Evolutionary conservation across 768 basidiomycete genomes (phyloP).

Genomic region (Boletus edulis): DNA sequence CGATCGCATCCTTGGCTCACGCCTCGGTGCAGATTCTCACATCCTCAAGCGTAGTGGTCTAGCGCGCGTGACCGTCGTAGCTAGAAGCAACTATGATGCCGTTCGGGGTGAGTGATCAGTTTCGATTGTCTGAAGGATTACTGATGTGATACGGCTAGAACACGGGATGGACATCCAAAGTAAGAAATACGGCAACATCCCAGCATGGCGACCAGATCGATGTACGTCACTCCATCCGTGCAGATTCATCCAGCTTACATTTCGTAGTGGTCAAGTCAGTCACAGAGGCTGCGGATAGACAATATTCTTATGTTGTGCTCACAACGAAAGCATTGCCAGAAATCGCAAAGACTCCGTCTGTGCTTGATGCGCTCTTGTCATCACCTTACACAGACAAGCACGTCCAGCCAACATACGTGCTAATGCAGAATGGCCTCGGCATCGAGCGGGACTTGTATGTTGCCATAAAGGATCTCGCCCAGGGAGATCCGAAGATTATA

Average conservation of each 20-base stretch:
- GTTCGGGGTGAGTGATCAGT: conserved; percentile 40
- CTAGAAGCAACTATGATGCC: conserved; percentile 63
- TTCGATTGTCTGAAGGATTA: background rate
- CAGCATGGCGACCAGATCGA: conserved; percentile 62
- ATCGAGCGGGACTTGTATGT: conserved; percentile 60
- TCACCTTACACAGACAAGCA: conserved; percentile 43
- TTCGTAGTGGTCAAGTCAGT: conserved; percentile 55
- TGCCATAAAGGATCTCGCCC: conserved; percentile 42
- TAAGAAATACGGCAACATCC: conserved; percentile 54
- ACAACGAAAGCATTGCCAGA: conserved; percentile 75
- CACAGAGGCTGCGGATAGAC: conserved; percentile 53
- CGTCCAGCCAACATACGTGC: conserved; percentile 56
- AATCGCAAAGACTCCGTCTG: conserved; percentile 48
- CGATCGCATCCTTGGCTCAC: background rate
- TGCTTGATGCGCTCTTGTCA: conserved; percentile 57
- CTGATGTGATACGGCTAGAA: conserved; percentile 27
- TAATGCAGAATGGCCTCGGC: conserved; percentile 71
- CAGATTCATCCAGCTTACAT: background rate
- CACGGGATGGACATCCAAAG: conserved; percentile 58
- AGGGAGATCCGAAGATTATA: conserved; percentile 49
- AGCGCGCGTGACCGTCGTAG: conserved; percentile 68
- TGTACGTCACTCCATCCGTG: conserved; percentile 37
- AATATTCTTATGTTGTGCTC: conserved; percentile 65
- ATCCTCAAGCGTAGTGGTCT: conserved; percentile 55
- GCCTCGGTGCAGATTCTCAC: conserved; percentile 44